Conservation (phyloP, 1,284 basidiomycete genomes). For the Somion occarium region DNA sequence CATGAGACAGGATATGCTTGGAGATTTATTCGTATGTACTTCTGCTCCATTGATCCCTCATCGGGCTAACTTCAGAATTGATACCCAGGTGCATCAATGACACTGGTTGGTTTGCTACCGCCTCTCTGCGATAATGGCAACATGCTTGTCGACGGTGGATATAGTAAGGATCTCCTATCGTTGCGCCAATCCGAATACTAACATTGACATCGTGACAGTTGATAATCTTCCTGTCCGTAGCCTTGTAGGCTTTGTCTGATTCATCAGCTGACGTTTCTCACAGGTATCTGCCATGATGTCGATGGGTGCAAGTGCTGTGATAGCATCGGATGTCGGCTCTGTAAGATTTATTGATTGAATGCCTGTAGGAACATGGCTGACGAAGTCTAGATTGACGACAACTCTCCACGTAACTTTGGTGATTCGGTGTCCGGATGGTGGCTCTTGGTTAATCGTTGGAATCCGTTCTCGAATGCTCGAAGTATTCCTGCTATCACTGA, state of each 20-base stretch:
- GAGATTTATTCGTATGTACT: constrained; percentile 72
- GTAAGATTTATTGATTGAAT: constrained; percentile 51
- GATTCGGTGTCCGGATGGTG: constrained; percentile 97
- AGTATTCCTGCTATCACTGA: constrained; percentile 92
- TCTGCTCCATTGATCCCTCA: neutral
- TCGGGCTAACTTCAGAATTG: constrained; percentile 3
- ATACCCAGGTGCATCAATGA: constrained; percentile 88
- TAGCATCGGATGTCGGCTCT: constrained; percentile 93
- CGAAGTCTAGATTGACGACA: constrained; percentile 85
- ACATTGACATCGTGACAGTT: constrained; percentile 40
- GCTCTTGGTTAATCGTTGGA: constrained; percentile 90
- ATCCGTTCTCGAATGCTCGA: constrained; percentile 81
- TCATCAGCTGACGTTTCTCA: constrained; percentile 6
- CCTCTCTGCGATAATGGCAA: constrained; percentile 94
- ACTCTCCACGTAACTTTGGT: constrained; percentile 90
- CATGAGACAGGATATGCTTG: constrained; percentile 96
- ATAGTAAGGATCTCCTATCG: constrained; percentile 43
- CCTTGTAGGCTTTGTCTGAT: constrained; percentile 15
- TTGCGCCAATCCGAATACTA: constrained; percentile 6
- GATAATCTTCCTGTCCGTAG: constrained; percentile 80
- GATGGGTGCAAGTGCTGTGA: constrained; percentile 89
- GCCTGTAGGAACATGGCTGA: too few species aligned
- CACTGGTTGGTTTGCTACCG: constrained; percentile 90
- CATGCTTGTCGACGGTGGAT: constrained; percentile 93
- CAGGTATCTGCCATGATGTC: constrained; percentile 89